Evolutionary conservation across 2,329 filamentous ascomycete species (phyloP).

Genomic region (Biscogniauxia mediterranea): DNA sequence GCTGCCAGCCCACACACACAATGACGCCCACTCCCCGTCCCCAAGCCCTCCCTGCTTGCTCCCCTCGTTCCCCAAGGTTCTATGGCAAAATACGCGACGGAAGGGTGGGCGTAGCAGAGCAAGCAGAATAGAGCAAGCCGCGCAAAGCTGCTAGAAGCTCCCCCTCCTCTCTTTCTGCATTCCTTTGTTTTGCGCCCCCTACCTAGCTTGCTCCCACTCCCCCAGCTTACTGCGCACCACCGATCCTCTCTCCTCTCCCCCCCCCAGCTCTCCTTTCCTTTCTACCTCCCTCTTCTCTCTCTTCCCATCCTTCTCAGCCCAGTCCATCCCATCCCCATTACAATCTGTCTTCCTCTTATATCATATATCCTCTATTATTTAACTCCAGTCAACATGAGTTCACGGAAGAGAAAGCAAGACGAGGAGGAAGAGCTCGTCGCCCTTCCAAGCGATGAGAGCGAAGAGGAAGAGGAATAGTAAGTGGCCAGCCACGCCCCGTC

Average conservation of each 20-base stretch:
- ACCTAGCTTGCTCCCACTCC: conserved; percentile 7
- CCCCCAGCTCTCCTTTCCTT: conserved; percentile 24
- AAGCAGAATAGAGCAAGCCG: neutral
- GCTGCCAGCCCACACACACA: conserved; percentile 19
- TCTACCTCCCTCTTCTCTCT: conserved; percentile 17
- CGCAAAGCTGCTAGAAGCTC: conserved; percentile 4
- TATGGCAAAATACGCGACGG: neutral
- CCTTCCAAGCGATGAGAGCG: conserved; percentile 35
- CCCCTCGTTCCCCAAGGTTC: conserved; percentile 15
- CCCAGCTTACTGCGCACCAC: conserved; percentile 3
- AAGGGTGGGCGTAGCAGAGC: neutral
- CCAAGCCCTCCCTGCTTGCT: conserved; percentile 17
- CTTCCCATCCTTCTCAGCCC: conserved; percentile 19
- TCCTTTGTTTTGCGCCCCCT: neutral
- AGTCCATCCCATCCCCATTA: conserved; percentile 9
- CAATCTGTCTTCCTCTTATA: conserved; percentile 10
- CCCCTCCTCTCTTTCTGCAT: neutral
- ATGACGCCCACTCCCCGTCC: conserved; percentile 18
- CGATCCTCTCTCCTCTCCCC: conserved; percentile 16
- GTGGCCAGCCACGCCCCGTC: conserved; percentile 11
- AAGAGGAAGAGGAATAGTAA: conserved; percentile 38
- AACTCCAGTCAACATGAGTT: conserved; percentile 26
- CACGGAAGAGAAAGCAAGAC: conserved; percentile 34
- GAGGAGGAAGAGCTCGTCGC: conserved; percentile 35
- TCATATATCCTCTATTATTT: conserved; percentile 5